Evolutionary conservation across 169 alveolate species (phyloP).

Genomic region (Besnoitia besnoiti): DNA sequence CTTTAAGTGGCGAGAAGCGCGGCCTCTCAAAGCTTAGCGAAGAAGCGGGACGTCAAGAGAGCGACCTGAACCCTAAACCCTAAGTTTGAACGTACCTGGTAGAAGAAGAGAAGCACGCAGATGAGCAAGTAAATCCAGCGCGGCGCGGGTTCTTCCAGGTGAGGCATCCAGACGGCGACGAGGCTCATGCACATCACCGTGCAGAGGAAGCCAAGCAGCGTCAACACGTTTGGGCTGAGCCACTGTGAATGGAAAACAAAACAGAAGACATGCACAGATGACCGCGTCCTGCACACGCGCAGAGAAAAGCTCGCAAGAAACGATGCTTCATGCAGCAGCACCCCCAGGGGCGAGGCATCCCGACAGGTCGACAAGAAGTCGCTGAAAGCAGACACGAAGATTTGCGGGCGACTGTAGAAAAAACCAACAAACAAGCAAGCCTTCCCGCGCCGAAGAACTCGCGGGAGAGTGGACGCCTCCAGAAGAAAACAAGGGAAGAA

Average conservation of each 20-base stretch:
- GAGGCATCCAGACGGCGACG: constrained; percentile 16
- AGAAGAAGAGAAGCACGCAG: background rate
- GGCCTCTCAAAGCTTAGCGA: no score
- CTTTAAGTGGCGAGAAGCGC: no score
- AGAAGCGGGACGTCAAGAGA: background rate
- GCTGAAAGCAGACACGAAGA: no score
- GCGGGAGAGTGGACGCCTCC: background rate
- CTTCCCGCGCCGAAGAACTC: background rate
- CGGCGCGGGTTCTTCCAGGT: constrained; percentile 42
- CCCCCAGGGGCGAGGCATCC: no score
- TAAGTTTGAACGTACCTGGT: constrained; percentile 17
- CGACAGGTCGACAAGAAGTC: no score
- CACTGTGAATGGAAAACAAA: constrained; percentile 13
- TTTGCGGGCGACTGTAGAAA: no score
- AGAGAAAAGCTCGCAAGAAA: background rate
- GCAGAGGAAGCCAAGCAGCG: constrained; percentile 41
- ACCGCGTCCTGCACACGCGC: background rate
- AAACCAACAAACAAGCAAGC: no score
- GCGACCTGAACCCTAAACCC: background rate
- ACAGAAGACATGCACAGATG: background rate
- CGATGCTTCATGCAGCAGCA: no score
- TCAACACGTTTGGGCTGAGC: constrained; percentile 34
- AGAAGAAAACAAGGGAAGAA: background rate
- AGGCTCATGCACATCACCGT: background rate
- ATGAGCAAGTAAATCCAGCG: background rate